phyloP scores from a whole-genome alignment of 495 filamentous ascomycete species.

The Pseudevernia furfuracea region DNA sequence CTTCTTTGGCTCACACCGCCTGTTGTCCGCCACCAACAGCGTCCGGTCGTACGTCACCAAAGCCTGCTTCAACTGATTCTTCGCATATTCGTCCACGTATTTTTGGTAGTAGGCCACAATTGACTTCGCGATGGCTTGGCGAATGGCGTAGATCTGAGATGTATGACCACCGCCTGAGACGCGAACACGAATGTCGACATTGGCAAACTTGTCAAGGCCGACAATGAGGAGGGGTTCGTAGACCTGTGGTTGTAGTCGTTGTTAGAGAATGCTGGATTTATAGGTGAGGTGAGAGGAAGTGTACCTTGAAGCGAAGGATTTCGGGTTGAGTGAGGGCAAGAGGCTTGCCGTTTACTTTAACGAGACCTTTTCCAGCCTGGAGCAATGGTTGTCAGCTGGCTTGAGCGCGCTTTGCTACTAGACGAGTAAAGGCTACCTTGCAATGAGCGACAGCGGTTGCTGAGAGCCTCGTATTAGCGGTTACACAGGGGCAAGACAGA shows the following conservation, averaged over 20 bases:
- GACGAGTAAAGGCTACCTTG: conserved; percentile 54
- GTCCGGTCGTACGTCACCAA: conserved; percentile 92
- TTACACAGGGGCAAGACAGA: not conserved
- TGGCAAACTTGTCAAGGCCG: conserved; percentile 91
- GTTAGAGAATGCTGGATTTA: conserved; percentile 10
- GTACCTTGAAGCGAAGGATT: conserved; percentile 93
- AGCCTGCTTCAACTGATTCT: conserved; percentile 96
- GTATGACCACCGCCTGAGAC: conserved; percentile 96
- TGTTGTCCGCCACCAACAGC: conserved; percentile 94
- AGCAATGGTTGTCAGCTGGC: conserved; percentile 9
- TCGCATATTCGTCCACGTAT: conserved; percentile 98
- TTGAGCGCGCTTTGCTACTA: not conserved
- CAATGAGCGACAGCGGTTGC: conserved; percentile 86
- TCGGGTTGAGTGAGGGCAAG: conserved; percentile 89
- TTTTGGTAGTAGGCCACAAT: conserved; percentile 99
- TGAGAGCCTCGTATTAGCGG: conserved; percentile 31
- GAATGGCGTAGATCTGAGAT: conserved; percentile 97
- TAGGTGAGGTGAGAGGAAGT: conserved; percentile 15
- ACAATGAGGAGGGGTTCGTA: conserved; percentile 97
- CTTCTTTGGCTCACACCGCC: conserved; percentile 90
- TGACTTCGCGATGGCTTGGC: conserved; percentile 97
- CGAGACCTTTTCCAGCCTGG: conserved; percentile 81
- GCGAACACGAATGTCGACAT: conserved; percentile 94
- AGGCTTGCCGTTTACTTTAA: conserved; percentile 98
- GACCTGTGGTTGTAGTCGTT: conserved; percentile 42